Base-by-base conservation (phyloP, 805 yeast genomes). In the Ogataea paraovalis region DNA sequence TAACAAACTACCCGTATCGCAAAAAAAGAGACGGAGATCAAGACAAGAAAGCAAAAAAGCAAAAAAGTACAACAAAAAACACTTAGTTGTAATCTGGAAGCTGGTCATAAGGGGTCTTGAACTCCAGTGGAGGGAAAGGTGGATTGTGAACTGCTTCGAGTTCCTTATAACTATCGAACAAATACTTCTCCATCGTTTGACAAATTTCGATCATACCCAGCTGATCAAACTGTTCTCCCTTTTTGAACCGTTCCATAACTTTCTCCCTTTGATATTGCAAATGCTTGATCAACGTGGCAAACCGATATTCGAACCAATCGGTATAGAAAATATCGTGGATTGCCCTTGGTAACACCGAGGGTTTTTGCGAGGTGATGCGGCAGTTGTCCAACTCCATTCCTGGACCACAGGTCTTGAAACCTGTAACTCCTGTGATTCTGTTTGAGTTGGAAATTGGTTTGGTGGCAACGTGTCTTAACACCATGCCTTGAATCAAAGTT, bases 381-480 rank as follows among this genome's bases (percentile, higher is more conserved):
- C 62, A 59, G 32, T 65, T 62, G 46, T 67, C 71, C 9, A 64
- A 57, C 7, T 53, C 59, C 13, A 63, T 54, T 13, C 38, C 38
- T 28, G 54, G 60, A 16, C 57, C 54, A 7, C 60, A 40, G 59
- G 58, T 43, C 53, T 25, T 25, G 28, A 25, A 65, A 14, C 67
- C 66, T 8, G 58, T 57, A 3, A 65, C 69, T 28, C 58, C 49
- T 8, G 67, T 57, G 41, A 66, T 65, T 54, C 70, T 58, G 49
- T 66, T 65, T 37, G 62, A 61, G 40, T 65, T 64, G 16, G 65
- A 53, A 39, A 57, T 55, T 13, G 79, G 78, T 46, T 70, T 70
- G 21, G 76, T 69, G 12, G 78, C 80, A 48, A 75, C 64, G 52
- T 75, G 79, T 52, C 65, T 70, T 23, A 75, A 57, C 28, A 73